Evolutionary conservation across 2,329 filamentous ascomycete genomes (phyloP), one percentile per base, ranked within the genome.

Genomic region (Lomentospora prolificans): DNA sequence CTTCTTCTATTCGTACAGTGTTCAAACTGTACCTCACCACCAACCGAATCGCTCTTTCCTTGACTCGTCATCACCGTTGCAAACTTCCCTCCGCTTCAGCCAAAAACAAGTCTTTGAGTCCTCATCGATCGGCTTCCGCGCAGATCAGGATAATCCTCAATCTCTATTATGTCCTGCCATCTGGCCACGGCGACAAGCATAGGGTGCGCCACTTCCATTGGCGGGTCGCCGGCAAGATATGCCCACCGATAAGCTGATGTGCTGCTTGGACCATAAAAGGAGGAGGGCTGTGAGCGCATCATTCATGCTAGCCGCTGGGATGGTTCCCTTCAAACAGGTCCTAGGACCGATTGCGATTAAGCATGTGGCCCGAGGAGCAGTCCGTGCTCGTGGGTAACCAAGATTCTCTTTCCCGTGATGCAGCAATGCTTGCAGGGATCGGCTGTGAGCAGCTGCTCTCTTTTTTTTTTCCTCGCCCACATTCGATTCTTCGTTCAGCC

Each of bases 121-220:
- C 12, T 48, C 19, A 19, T 27, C 28, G 25, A 51, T 51, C 48
- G 48, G 48, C 14, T 51, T 31, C 48, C 48, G 48, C 48, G 48
- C n/a, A 51, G 24, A 51, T 51, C 48, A 28, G 48, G 48, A n/a
- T 25, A 51, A 51, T 25, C 9, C 30, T 22, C 19, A 51, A 48
- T 48, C 22, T 48, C 44, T 48, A 14, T 50, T 12, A n/a, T 14
- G 17, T 28, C 25, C n/a, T 51, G 30, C 30, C 30, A 33, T 33
- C 30, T 33, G 30, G n/a, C n/a, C n/a, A n/a, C n/a, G n/a, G n/a
- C n/a, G n/a, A n/a, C n/a, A 33, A 33, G 30, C 30, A 12, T 7
- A 33, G 30, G 12, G 30, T 7, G 30, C 30, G 7, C 30, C 30
- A 33, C 30, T 33, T 33, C 30, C 6, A 33, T 12, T 33, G n/a